Evolutionary conservation across 2,329 filamentous ascomycete species (phyloP).

Genomic region (Ophiostoma sp.): DNA sequence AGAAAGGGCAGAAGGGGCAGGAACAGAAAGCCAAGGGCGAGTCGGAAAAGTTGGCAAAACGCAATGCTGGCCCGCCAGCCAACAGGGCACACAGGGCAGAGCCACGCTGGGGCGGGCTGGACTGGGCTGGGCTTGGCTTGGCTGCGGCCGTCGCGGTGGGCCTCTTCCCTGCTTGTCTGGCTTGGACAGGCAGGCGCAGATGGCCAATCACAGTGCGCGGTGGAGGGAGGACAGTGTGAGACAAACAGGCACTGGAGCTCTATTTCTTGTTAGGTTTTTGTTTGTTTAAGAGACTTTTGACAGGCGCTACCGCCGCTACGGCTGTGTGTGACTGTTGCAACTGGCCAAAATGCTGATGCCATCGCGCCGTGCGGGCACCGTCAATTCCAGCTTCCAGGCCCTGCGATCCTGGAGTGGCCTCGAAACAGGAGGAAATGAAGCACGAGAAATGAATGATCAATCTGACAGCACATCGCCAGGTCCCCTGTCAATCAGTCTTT

Average conservation of each 20-base stretch:
- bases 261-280: no score
- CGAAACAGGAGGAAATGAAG: conserved; percentile 20
- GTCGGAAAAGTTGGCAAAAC: conserved; percentile 26
- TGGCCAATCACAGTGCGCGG: conserved; percentile 18
- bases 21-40: background rate
- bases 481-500: background rate
- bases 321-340: conserved; percentile 12
- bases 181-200: conserved; percentile 14
- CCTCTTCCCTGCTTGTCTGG: conserved; percentile 17
- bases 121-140: background rate
- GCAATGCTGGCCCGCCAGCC: conserved; percentile 11
- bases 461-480: conserved; percentile 6
- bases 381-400: background rate
- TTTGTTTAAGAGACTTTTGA: no score
- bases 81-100: conserved; percentile 3
- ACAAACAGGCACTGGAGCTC: background rate
- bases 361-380: background rate
- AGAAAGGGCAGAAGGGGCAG: background rate
- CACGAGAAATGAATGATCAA: background rate
- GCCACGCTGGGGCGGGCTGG: conserved; percentile 1
- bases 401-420: background rate
- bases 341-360: background rate
- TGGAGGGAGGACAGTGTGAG: conserved; percentile 11
- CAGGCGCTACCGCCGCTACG: background rate
- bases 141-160: conserved; percentile 19